phyloP scores from a whole-genome alignment of 345 rosid species.

The Kernera saxatilis region DNA sequence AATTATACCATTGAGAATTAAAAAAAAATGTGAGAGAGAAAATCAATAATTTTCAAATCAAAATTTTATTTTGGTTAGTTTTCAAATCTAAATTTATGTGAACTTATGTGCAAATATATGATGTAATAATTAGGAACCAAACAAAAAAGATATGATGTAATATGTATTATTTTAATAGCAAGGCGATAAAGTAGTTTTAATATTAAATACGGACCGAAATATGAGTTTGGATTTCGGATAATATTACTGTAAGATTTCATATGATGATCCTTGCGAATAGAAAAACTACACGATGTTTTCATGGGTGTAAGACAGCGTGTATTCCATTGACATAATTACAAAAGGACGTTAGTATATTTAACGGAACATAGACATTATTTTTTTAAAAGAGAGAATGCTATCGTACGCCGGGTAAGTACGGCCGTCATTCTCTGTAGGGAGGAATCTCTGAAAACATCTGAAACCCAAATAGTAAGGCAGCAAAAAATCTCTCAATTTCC shows the following conservation, averaged over 20 bases:
- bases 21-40: too few relatives aligned
- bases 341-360: background rate
- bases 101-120: too few relatives aligned
- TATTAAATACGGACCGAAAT: too few relatives aligned
- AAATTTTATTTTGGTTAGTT: too few relatives aligned
- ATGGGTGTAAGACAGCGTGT: background rate
- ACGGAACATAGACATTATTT: background rate
- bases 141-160: too few relatives aligned
- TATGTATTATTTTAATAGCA: too few relatives aligned
- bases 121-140: too few relatives aligned
- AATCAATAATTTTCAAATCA: too few relatives aligned
- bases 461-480: constrained; percentile 77
- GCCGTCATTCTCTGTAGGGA: constrained; percentile 47
- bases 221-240: too few relatives aligned
- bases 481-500: constrained; percentile 79
- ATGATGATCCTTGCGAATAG: background rate
- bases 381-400: background rate
- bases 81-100: too few relatives aligned
- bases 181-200: too few relatives aligned
- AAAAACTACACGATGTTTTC: constrained; percentile 5
- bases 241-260: background rate
- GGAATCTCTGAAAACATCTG: constrained; percentile 80
- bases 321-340: background rate
- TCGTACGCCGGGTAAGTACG: background rate
- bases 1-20: too few relatives aligned